phyloP scores from a whole-genome alignment of 139 green algal genomes.

The Limnomonas spitsbergensis region DNA sequence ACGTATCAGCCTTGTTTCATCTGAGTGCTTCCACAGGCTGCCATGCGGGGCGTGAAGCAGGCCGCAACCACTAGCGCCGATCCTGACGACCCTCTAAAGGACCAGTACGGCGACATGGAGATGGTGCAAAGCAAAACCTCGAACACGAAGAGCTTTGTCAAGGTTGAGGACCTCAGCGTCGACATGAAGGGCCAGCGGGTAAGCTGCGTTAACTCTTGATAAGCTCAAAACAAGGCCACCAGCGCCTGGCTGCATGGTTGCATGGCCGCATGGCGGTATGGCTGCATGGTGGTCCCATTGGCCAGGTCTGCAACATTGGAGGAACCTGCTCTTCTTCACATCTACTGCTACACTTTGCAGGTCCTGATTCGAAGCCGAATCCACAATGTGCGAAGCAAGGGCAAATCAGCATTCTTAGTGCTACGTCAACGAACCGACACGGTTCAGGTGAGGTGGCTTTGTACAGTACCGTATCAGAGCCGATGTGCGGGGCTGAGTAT shows the following conservation, averaged over 20 bases:
- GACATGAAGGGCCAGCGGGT: slow-evolving; percentile 55
- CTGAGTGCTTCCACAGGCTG: slow-evolving; percentile 1
- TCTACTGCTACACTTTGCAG: too few relatives aligned
- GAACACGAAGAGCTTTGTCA: background rate
- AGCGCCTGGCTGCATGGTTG: too few relatives aligned
- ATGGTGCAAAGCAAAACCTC: slow-evolving; percentile 75
- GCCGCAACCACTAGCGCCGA: slow-evolving; percentile 63
- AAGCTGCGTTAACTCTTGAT: too few relatives aligned
- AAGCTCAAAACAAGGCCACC: too few relatives aligned
- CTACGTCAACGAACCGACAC: slow-evolving; percentile 82
- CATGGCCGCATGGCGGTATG: too few relatives aligned
- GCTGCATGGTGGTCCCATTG: too few relatives aligned
- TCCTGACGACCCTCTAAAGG: slow-evolving; percentile 77
- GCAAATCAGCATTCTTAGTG: slow-evolving; percentile 94
- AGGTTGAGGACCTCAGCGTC: slow-evolving; percentile 45
- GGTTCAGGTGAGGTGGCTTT: slow-evolving; percentile 62
- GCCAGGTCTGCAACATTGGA: too few relatives aligned
- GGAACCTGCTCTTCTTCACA: too few relatives aligned
- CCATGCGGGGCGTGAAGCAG: slow-evolving; percentile 54
- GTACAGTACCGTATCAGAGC: too few relatives aligned
- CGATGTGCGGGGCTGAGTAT: too few relatives aligned
- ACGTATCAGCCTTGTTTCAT: too few relatives aligned
- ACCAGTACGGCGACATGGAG: slow-evolving; percentile 85
- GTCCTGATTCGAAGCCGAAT: slow-evolving; percentile 78
- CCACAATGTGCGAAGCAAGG: slow-evolving; percentile 89